A percentile compares a stretch with the other conserved stretches of the same genome.
phyloP scores from a whole-genome alignment of 495 filamentous ascomycete genomes.

The Pseudoneurospora amorphoporcata region DNA sequence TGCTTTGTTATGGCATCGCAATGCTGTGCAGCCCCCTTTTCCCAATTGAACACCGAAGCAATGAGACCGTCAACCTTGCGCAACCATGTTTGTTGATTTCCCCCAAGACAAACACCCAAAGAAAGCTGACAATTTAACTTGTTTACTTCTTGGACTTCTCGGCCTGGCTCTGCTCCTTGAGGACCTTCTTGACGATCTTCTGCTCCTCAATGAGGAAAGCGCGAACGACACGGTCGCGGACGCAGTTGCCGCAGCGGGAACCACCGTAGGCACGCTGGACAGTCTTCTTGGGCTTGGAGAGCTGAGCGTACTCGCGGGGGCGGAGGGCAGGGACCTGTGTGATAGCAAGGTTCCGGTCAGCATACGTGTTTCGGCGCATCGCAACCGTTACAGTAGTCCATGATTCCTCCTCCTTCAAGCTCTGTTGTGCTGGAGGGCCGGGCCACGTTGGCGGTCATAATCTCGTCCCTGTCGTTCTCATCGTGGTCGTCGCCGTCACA shows the following conservation, averaged over 20 bases:
- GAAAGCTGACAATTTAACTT: conserved; percentile 8
- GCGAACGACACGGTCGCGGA: conserved; percentile 92
- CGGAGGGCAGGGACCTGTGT: conserved; percentile 86
- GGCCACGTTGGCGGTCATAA: neutral
- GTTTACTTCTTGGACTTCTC: conserved; percentile 67
- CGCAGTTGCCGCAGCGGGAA: conserved; percentile 95
- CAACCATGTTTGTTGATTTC: conserved; percentile 13
- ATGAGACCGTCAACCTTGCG: conserved; percentile 33
- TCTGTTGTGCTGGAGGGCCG: neutral
- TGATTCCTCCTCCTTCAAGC: neutral
- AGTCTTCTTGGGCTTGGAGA: conserved; percentile 97
- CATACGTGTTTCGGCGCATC: neutral
- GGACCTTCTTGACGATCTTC: conserved; percentile 99
- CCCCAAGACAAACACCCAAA: conserved; percentile 12
- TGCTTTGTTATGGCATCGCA: conserved; percentile 27
- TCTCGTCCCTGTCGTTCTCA: conserved; percentile 2
- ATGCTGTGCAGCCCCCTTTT: conserved; percentile 27
- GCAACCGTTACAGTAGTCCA: neutral
- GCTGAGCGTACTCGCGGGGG: conserved; percentile 89
- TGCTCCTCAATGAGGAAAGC: conserved; percentile 99
- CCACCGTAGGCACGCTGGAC: conserved; percentile 97
- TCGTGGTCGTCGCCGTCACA: neutral
- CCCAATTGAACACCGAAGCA: conserved; percentile 42
- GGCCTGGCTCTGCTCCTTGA: conserved; percentile 67
- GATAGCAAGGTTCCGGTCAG: conserved; percentile 6